Conservation (phyloP, 1,284 basidiomycete species). For the Leccinum variabile region DNA sequence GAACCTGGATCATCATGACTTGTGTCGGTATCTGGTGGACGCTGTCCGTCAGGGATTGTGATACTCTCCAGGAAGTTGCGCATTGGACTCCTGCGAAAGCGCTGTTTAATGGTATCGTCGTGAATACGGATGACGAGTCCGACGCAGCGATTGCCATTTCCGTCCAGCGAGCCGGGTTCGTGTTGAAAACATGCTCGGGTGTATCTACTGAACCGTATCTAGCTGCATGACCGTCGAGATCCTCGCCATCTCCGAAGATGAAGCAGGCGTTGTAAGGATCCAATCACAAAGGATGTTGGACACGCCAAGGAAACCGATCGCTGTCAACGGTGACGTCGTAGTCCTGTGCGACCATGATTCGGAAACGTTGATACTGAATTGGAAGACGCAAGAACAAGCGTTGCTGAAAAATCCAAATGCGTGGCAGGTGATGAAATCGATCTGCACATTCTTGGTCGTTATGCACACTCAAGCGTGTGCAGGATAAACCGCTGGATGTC, state of each 20-base stretch:
- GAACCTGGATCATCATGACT: slow-evolving; percentile 48
- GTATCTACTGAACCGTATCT: slow-evolving; percentile 11
- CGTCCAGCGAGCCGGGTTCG: slow-evolving; percentile 43
- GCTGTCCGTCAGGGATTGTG: slow-evolving; percentile 52
- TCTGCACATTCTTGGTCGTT: slow-evolving; percentile 6
- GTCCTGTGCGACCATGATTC: slow-evolving; percentile 52
- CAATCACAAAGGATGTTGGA: slow-evolving; percentile 20
- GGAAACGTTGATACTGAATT: slow-evolving; percentile 53
- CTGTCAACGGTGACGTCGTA: slow-evolving; percentile 49
- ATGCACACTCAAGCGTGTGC: slow-evolving; percentile 18
- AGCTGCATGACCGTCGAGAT: slow-evolving; percentile 23
- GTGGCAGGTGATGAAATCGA: slow-evolving; percentile 17
- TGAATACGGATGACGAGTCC: slow-evolving; percentile 47
- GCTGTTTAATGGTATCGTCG: slow-evolving; percentile 48
- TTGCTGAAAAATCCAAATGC: slow-evolving; percentile 43
- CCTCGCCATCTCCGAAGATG: slow-evolving; percentile 24
- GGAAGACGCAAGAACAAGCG: slow-evolving; percentile 47
- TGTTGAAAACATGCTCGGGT: slow-evolving; percentile 7
- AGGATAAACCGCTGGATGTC: slow-evolving; percentile 53
- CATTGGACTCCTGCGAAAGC: slow-evolving; percentile 56
- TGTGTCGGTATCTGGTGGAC: slow-evolving; percentile 60
- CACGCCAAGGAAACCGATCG: slow-evolving; percentile 45
- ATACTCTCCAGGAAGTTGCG: slow-evolving; percentile 28
- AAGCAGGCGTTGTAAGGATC: slow-evolving; percentile 11
- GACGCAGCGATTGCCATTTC: slow-evolving; percentile 51